Evolutionary conservation across 2,329 filamentous ascomycete species (phyloP), one percentile per base, ranked within the genome.

Genomic region (Hypoxylon rubiginosum): DNA sequence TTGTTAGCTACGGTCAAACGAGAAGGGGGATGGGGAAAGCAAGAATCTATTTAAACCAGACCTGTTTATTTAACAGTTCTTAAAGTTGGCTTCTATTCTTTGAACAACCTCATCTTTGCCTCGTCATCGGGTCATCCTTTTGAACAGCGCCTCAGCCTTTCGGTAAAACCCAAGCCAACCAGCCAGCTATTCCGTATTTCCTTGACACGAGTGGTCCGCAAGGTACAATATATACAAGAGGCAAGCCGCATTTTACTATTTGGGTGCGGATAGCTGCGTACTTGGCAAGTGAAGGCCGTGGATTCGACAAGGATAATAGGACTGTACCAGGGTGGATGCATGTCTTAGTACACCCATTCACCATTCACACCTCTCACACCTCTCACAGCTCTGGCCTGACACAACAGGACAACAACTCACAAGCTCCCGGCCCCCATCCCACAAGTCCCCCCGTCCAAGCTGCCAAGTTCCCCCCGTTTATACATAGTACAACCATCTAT

Each of bases 201-300:
- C 52, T 68, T 50, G 34, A 63, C 50, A 59, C 8, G 28, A 39
- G 36, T 56, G 59, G 63, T 56, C 66, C 66, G 56, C 59, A 66
- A 68, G 63, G 59, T 68, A 68, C 66, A 59, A 63, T 50, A 68
- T 36, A 50, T 21, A 51, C 59, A 50, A 46, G 48, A 45, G 45
- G 21, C 45, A 28, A 24, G 41, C 4, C 41, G 19, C 43, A 59
- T 49, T 61, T 55, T n/a, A 39, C 46, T 64, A 56, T 53, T 62
- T 64, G 48, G 32, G 59, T 66, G 54, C 64, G 64, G 67, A 64
- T 67, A 69, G 67, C 64, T 56, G 67, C 60, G 67, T 69, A 62
- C 67, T 69, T 69, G 67, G 67, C 67, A 62, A 69, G 60, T 66
- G 63, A 60, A 48, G 17, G 62, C 30, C 53, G 67, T 67, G 67